These are phyloP conservation scores for Sutorius australiensis DNA, from an alignment of 768 basidiomycete genomes.

Conservation along the genomic window DNA sequence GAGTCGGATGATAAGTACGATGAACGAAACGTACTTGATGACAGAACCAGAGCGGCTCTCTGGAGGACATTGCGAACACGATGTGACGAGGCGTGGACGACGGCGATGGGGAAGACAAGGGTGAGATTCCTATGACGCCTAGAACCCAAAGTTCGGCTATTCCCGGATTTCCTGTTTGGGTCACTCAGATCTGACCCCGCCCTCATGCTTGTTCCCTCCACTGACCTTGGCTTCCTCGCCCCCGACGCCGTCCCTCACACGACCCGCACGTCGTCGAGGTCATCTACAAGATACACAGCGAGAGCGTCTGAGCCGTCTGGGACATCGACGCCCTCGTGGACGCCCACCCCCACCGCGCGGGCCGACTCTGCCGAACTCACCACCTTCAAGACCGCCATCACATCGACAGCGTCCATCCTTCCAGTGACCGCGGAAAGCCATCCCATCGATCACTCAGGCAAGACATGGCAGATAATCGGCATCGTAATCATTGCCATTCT, in stretches of 20 bases:
- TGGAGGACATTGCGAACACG: conserved; percentile 45
- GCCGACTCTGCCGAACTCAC: background rate
- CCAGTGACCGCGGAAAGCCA: conserved; percentile 8
- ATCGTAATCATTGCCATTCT: conserved; percentile 62
- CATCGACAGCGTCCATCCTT: conserved; percentile 3
- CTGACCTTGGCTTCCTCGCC: conserved; percentile 14
- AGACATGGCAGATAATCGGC: conserved; percentile 68
- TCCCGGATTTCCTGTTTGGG: conserved; percentile 8
- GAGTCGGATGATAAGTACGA: conserved; percentile 6
- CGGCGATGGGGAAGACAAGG: conserved; percentile 1
- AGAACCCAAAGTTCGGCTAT: conserved; percentile 4
- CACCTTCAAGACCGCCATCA: background rate
- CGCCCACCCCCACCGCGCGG: background rate
- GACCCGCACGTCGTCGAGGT: too few relatives aligned
- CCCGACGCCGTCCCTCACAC: background rate
- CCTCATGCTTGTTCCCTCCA: background rate
- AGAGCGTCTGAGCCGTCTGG: background rate
- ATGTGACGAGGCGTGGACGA: background rate
- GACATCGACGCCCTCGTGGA: background rate
- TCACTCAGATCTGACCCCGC: background rate
- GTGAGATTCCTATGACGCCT: conserved; percentile 5
- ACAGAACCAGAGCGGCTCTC: conserved; percentile 78
- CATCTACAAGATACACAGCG: too few relatives aligned
- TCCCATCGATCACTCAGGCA: conserved; percentile 38
- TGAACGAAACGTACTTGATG: conserved; percentile 49